These are phyloP conservation scores for Botrytis paeoniae DNA, from an alignment of 2,329 filamentous ascomycete species.

Conservation along the genomic window DNA sequence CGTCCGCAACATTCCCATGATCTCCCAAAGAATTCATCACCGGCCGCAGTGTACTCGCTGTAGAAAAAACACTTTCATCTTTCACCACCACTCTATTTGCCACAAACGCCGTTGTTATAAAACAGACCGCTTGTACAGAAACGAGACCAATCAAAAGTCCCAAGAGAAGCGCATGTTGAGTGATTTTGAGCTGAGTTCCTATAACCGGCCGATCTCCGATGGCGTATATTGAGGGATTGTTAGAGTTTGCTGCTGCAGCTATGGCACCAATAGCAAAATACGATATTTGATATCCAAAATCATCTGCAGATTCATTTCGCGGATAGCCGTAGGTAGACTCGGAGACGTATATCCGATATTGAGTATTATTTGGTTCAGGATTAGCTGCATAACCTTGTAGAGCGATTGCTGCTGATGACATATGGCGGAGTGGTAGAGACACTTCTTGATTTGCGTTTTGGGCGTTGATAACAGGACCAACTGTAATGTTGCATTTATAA, in stretches of 20 bases:
- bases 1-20: not conserved
- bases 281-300: not conserved
- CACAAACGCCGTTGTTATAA: not conserved
- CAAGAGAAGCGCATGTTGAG: not conserved
- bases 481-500: slow-evolving; percentile 28
- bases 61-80: not conserved
- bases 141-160: not conserved
- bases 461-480: not conserved
- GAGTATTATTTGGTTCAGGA: not conserved
- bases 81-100: not conserved
- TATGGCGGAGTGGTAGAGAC: not conserved
- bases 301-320: not conserved
- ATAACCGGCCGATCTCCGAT: not conserved
- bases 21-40: not conserved
- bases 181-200: not conserved
- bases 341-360: not conserved
- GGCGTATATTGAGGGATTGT: not conserved
- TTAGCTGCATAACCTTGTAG: not conserved
- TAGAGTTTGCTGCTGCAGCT: not conserved
- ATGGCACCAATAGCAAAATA: not conserved
- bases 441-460: not conserved
- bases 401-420: not conserved
- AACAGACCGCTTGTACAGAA: not conserved
- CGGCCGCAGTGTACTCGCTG: not conserved
- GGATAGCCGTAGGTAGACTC: not conserved